Conservation (phyloP, 2,329 filamentous ascomycete genomes). For the Exophiala sp. region DNA sequence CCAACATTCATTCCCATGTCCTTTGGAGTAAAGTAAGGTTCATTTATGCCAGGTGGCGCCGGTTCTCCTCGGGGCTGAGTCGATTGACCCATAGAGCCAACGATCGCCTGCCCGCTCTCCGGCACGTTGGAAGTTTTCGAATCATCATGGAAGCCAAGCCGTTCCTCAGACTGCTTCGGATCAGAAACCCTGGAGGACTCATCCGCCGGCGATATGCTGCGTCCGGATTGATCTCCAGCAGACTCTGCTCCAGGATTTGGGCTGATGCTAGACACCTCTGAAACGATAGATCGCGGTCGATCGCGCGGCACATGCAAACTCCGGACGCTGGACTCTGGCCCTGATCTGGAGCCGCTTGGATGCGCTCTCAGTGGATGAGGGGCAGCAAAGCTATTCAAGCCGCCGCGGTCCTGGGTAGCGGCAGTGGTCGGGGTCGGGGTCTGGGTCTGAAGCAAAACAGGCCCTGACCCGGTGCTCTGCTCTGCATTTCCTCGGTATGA, state of each 20-base stretch:
- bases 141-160: no score
- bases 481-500: conserved; percentile 4
- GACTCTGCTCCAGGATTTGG: conserved; percentile 11
- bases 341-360: conserved; percentile 2
- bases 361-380: conserved; percentile 5
- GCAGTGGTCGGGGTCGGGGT: no score
- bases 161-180: not conserved
- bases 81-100: no score
- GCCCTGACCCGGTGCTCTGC: conserved; percentile 1
- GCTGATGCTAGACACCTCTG: conserved; percentile 25
- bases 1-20: not conserved
- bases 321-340: conserved; percentile 11
- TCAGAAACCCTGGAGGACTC: conserved; percentile 2
- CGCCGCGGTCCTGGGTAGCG: not conserved
- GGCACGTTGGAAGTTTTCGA: no score
- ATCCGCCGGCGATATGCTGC: conserved; percentile 22
- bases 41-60: conserved; percentile 3
- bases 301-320: conserved; percentile 15
- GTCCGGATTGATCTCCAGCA: not conserved
- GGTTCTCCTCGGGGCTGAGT: not conserved
- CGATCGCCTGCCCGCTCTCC: no score
- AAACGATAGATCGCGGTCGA: conserved; percentile 21
- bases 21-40: not conserved
- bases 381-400: conserved; percentile 5
- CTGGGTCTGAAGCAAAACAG: not conserved